Conservation (phyloP, 768 basidiomycete species). For the Lentinula raphanica region DNA sequence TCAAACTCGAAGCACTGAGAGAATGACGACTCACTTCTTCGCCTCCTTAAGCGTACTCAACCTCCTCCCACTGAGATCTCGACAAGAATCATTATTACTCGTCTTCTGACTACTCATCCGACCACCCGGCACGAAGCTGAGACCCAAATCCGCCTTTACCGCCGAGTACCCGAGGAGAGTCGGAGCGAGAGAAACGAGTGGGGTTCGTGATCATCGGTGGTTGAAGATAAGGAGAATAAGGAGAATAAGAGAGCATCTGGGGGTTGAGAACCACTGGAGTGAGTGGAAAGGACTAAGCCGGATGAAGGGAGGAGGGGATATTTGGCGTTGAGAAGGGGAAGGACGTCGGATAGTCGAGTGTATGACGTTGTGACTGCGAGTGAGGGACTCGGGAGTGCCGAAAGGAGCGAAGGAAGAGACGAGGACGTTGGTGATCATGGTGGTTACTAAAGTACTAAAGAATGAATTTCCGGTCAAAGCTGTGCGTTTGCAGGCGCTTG, state of each 20-base stretch:
- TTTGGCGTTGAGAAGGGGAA: constrained; percentile 38
- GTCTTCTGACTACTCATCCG: constrained; percentile 97
- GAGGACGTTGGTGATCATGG: constrained; percentile 48
- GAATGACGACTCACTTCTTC: constrained; percentile 60
- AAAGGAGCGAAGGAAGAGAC: constrained; percentile 61
- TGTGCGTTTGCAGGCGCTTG: too few species aligned
- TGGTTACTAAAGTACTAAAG: background rate
- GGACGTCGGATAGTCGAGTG: constrained; percentile 36
- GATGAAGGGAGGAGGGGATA: constrained; percentile 41
- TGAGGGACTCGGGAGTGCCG: constrained; percentile 46
- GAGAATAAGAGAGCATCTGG: constrained; percentile 24
- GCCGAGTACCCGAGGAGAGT: constrained; percentile 71
- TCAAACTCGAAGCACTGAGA: background rate
- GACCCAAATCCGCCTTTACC: constrained; percentile 98
- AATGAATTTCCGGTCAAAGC: background rate
- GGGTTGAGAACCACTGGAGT: constrained; percentile 35
- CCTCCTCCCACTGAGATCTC: constrained; percentile 86
- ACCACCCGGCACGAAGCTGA: constrained; percentile 93
- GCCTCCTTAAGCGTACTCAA: constrained; percentile 96
- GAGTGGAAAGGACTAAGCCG: constrained; percentile 37
- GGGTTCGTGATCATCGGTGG: constrained; percentile 19
- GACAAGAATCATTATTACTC: constrained; percentile 89
- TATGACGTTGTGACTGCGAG: constrained; percentile 39
- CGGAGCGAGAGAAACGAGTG: constrained; percentile 62
- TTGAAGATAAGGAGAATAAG: too few species aligned